Conservation (phyloP, 345 rosid species). For the Aquilaria yunnanensis region DNA sequence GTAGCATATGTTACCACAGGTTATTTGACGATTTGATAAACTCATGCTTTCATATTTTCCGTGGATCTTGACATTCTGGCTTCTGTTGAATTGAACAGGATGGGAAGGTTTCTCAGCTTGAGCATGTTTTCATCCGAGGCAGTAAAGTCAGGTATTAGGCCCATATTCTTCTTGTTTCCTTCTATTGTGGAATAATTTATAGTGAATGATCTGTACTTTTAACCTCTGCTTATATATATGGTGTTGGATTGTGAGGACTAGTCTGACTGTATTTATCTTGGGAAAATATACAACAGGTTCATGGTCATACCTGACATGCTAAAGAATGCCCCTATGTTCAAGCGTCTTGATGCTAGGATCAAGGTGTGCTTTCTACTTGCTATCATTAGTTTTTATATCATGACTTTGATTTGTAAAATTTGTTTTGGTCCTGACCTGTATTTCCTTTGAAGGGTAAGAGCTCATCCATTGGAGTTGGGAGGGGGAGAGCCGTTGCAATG, state of each 20-base stretch:
- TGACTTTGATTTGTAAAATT: neutral
- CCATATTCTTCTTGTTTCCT: neutral
- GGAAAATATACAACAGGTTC: conserved; percentile 46
- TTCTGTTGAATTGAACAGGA: conserved; percentile 43
- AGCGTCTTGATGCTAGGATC: conserved; percentile 79
- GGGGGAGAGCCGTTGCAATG: conserved; percentile 91
- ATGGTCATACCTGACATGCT: conserved; percentile 99
- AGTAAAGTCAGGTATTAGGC: conserved; percentile 86
- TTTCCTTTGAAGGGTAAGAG: conserved; percentile 70
- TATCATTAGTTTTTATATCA: neutral
- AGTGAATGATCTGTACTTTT: too few relatives aligned
- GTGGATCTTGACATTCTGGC: neutral
- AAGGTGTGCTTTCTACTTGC: conserved; percentile 38
- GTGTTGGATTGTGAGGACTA: neutral
- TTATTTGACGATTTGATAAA: too few relatives aligned
- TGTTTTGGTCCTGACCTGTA: neutral
- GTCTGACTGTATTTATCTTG: neutral
- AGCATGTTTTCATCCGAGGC: conserved; percentile 94
- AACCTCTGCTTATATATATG: neutral
- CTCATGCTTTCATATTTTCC: too few relatives aligned
- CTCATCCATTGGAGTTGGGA: conserved; percentile 81
- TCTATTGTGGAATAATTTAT: too few relatives aligned
- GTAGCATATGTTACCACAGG: too few relatives aligned
- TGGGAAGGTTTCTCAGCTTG: conserved; percentile 95
- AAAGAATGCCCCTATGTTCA: conserved; percentile 97